phyloP scores from a whole-genome alignment of 805 yeast species.

The Teunomyces tritomae region DNA sequence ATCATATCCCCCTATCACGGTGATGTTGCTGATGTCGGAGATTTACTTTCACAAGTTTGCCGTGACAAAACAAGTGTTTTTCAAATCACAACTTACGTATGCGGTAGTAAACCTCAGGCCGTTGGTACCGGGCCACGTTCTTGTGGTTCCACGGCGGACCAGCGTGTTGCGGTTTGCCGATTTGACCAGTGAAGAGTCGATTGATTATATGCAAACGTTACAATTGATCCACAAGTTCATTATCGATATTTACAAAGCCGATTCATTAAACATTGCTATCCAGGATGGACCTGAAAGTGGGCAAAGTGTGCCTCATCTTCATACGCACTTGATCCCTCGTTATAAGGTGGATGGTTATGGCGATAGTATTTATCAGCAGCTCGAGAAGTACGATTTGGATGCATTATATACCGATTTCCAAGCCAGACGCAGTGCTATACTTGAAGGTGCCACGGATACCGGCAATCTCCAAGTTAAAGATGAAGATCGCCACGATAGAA shows the following conservation, averaged over 20 bases:
- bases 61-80: constrained; percentile 58
- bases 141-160: constrained; percentile 77
- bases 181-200: constrained; percentile 65
- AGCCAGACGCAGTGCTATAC: neutral
- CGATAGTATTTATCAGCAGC: constrained; percentile 61
- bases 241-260: constrained; percentile 66
- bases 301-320: constrained; percentile 93
- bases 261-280: constrained; percentile 82
- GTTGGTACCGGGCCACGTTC: constrained; percentile 85
- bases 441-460: neutral
- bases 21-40: constrained; percentile 13
- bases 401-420: constrained; percentile 22
- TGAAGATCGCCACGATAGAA: constrained; percentile 55
- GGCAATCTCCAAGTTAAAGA: constrained; percentile 34
- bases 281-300: constrained; percentile 98
- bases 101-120: constrained; percentile 93
- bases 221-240: constrained; percentile 71
- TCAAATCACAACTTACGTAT: constrained; percentile 62
- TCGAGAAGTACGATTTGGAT: constrained; percentile 58
- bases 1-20: too few relatives aligned
- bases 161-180: constrained; percentile 63
- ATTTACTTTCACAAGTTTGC: constrained; percentile 51
- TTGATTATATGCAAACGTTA: constrained; percentile 75
- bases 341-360: constrained; percentile 56
- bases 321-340: constrained; percentile 91